Evolutionary conservation across 208 protist species (phyloP).

Genomic region (Leishmania turanica): DNA sequence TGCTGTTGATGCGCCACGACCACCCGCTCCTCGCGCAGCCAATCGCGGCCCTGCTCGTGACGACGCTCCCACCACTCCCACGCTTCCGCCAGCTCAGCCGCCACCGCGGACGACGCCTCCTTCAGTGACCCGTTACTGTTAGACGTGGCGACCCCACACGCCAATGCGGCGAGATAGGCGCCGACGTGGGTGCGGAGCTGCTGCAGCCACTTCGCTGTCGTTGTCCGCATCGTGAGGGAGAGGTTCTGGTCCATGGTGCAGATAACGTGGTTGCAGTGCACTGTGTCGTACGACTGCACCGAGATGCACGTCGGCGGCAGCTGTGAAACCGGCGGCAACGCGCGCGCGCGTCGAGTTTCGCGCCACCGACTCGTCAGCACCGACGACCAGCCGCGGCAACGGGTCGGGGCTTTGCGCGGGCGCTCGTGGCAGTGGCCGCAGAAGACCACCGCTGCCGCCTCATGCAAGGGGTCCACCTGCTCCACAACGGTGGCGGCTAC

Average conservation of each 20-base stretch:
- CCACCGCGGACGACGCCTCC: constrained; percentile 9
- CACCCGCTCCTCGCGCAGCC: constrained; percentile 78
- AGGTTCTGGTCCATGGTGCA: constrained; percentile 58
- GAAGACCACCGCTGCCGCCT: constrained; percentile 65
- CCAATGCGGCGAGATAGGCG: constrained; percentile 34
- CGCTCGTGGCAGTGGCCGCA: constrained; percentile 60
- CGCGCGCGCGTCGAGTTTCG: constrained; percentile 58
- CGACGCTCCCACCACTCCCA: constrained; percentile 83
- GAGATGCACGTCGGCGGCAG: constrained; percentile 59
- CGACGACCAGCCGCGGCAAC: constrained; percentile 84
- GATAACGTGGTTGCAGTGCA: constrained; percentile 54
- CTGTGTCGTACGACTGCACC: constrained; percentile 72
- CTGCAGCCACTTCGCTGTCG: constrained; percentile 71
- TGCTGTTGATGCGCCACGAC: constrained; percentile 20
- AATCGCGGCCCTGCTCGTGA: constrained; percentile 39
- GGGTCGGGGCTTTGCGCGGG: constrained; percentile 39
- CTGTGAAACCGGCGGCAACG: constrained; percentile 72
- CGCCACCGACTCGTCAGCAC: constrained; percentile 79
- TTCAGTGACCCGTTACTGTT: neutral
- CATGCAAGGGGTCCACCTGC: constrained; percentile 53
- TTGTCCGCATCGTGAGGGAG: constrained; percentile 61
- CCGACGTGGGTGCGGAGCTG: constrained; percentile 55
- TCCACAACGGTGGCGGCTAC: constrained; percentile 32
- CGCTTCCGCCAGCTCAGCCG: constrained; percentile 45
- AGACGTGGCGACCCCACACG: constrained; percentile 14